A percentile compares a stretch with the other conserved stretches of the same genome.
These are phyloP conservation scores for Solanum neorickii DNA, from an alignment of 257 asterid species.

Conservation along the genomic window DNA sequence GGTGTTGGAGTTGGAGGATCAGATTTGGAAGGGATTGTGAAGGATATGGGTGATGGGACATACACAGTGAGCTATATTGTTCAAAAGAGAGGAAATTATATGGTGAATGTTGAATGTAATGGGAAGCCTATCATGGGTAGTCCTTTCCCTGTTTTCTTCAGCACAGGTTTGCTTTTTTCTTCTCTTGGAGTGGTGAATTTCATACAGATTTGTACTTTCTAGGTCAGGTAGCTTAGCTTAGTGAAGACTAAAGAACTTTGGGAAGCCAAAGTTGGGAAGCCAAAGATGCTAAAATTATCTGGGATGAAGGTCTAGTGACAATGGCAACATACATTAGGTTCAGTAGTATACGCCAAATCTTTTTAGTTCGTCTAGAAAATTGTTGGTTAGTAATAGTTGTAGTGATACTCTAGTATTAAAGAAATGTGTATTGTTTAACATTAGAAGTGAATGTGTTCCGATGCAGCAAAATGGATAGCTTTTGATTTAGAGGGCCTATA, in stretches of 20 bases:
- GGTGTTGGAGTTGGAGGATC: slow-evolving; percentile 85
- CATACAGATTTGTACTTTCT: background rate
- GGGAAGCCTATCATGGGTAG: slow-evolving; percentile 93
- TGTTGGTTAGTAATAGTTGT: background rate
- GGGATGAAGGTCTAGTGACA: background rate
- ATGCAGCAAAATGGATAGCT: background rate
- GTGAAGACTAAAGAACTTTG: background rate
- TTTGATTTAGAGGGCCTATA: too few relatives aligned
- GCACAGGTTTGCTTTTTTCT: slow-evolving; percentile 47
- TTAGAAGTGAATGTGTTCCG: background rate
- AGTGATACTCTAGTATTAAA: background rate
- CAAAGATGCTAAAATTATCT: background rate
- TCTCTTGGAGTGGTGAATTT: background rate
- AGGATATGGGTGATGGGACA: slow-evolving; percentile 89
- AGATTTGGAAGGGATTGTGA: slow-evolving; percentile 79
- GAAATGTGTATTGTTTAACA: background rate
- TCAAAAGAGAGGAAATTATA: slow-evolving; percentile 84
- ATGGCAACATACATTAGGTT: background rate
- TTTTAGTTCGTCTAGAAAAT: background rate
- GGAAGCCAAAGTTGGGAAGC: background rate
- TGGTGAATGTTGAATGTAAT: slow-evolving; percentile 93
- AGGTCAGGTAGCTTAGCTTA: background rate
- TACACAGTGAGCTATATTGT: slow-evolving; percentile 83
- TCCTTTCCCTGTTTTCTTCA: slow-evolving; percentile 95
- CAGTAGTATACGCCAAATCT: background rate